Evolutionary conservation across 2,329 filamentous ascomycete genomes (phyloP), one percentile per base, ranked within the genome.

Genomic region (Aspergillus carbonarius): DNA sequence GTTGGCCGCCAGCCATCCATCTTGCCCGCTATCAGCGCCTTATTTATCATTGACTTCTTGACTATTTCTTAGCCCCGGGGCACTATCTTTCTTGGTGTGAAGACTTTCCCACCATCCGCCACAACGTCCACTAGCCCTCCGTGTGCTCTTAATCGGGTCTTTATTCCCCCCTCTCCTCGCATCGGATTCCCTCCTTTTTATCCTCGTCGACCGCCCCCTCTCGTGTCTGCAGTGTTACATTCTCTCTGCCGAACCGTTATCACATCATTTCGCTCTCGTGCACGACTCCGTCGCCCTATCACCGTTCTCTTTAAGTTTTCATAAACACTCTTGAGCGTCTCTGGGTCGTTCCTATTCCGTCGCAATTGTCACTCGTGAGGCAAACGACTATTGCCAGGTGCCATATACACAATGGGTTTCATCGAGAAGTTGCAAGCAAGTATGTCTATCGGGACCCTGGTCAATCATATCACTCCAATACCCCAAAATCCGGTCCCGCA

Each of bases 401-500:
- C 30, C 44, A 30, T 46, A 44, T 44, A 37, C 67, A 77, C 66
- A 66, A 82, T 82, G 80, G 78, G 79, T 70, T 70, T 82, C 67
- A 72, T 82, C 55, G 78, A 81, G 57, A 82, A 82, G 61, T 69
- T 82, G 58, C 79, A 81, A 71, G 73, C 77, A 62, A 82, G 80
- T 81, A 77, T 61, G 78, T 77, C 40, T 56, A 32, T 17, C 55
- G 56, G 7, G 12, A n/a, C 17, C 32, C 15, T 42, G 25, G 39
- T 12, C n/a, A 20, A 12, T 34, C 4, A 10, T 17, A 6, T 10
- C 48, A 23, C 25, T 23, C 25, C 37, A 15, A 32, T 18, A 44
- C 10, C 20, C 23, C 25, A 32, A 17, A 13, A 3, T 10, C 13
- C 17, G 2, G 37, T 27, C n/a, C 27, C 37, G 23, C 25, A 32